Evolutionary conservation across 768 basidiomycete species (phyloP).

Genomic region (Hypholoma fasciculare): DNA sequence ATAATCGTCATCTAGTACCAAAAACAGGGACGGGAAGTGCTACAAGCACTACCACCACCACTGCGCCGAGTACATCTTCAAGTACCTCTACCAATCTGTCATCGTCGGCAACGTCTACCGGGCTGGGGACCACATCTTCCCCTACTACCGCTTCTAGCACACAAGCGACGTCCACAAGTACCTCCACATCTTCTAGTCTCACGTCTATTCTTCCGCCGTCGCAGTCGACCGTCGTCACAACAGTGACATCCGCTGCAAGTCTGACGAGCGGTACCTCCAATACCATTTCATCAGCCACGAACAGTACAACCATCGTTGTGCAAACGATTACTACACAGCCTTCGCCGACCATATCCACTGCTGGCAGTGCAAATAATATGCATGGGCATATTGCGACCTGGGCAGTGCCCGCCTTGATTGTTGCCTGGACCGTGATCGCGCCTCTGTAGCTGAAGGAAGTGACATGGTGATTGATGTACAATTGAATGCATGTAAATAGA

Average conservation of each 20-base stretch:
- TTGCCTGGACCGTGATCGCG: no score
- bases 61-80: background rate
- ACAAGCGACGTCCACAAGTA: background rate
- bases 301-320: background rate
- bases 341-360: background rate
- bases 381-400: background rate
- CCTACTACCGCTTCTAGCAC: background rate
- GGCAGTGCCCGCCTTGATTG: no score
- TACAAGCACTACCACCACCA: background rate
- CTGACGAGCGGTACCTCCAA: background rate
- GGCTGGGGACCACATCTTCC: background rate
- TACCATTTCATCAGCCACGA: background rate
- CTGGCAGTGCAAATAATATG: background rate
- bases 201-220: background rate
- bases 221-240: background rate
- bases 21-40: background rate
- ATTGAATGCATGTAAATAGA: no score
- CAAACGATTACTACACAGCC: constrained; percentile 4
- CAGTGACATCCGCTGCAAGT: background rate
- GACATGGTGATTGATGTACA: no score
- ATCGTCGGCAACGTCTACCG: background rate
- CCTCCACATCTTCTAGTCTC: background rate
- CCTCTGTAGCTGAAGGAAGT: no score
- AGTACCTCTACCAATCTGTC: background rate
- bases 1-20: background rate